phyloP scores from a whole-genome alignment of 2,329 filamentous ascomycete genomes.

The Fusarium tanahbumbuense region DNA sequence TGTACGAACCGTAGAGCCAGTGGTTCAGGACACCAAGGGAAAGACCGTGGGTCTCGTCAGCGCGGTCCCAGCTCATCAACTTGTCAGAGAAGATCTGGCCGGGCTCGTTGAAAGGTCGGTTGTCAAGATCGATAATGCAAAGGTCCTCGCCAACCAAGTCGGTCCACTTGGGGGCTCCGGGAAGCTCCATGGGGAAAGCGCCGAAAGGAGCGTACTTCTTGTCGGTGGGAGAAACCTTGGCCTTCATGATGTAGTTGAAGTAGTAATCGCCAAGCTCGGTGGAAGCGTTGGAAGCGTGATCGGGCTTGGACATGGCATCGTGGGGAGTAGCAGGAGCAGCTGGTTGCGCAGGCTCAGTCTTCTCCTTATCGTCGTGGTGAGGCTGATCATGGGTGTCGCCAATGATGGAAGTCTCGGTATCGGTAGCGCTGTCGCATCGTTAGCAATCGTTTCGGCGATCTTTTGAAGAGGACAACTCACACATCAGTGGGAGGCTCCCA shows the following conservation, averaged over 20 bases:
- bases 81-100: constrained; percentile 52
- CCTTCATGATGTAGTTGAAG: constrained; percentile 49
- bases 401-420: constrained; percentile 40
- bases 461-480: constrained; percentile 29
- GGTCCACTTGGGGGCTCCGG: constrained; percentile 48
- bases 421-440: constrained; percentile 32
- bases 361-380: constrained; percentile 12
- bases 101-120: constrained; percentile 52
- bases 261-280: constrained; percentile 49
- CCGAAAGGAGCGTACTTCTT: constrained; percentile 48
- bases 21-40: constrained; percentile 58
- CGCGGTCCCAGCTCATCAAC: constrained; percentile 53
- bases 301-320: constrained; percentile 32
- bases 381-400: constrained; percentile 1
- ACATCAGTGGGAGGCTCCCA: constrained; percentile 44
- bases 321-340: not conserved
- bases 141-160: constrained; percentile 53
- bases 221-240: constrained; percentile 43
- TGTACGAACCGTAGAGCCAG: constrained; percentile 55
- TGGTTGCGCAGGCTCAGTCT: not conserved
- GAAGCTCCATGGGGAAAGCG: constrained; percentile 50
- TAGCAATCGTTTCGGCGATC: constrained; percentile 4
- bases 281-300: constrained; percentile 27
- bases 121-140: constrained; percentile 61
- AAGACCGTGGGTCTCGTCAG: constrained; percentile 50